Evolutionary conservation across 148 eudicot species (phyloP).

Genomic region (Amaranthus cruentus): DNA sequence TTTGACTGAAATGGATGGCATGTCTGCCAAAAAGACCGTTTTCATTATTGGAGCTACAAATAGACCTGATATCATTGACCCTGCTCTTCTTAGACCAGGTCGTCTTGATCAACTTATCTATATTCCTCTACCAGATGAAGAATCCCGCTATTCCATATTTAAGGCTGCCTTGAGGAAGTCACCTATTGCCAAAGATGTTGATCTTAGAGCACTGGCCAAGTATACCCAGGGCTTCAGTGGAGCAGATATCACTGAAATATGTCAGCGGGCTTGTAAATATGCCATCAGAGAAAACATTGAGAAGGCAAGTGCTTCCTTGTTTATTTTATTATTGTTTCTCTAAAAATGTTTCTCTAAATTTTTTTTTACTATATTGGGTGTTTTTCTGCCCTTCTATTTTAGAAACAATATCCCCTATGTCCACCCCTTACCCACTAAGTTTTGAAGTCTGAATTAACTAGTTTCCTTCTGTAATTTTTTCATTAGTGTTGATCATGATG

Average conservation of each 20-base stretch:
- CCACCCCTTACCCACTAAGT: too few species aligned
- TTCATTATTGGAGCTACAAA: conserved; percentile 42
- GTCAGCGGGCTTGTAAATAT: conserved; percentile 53
- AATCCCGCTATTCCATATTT: conserved; percentile 43
- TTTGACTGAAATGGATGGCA: conserved; percentile 55
- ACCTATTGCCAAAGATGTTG: conserved; percentile 45
- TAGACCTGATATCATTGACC: conserved; percentile 54
- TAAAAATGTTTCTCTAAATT: not conserved
- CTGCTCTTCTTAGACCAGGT: conserved; percentile 50
- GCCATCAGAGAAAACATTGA: conserved; percentile 54
- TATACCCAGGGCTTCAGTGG: conserved; percentile 52
- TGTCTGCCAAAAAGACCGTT: conserved; percentile 50
- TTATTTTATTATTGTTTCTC: not conserved
- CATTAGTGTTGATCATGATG: too few species aligned
- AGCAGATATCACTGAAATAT: conserved; percentile 46
- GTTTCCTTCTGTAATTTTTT: too few species aligned
- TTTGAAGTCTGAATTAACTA: too few species aligned
- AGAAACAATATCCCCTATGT: too few species aligned
- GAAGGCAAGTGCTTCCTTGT: conserved; percentile 28
- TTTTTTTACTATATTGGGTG: too few species aligned
- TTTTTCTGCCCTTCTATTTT: too few species aligned
- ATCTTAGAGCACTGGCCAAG: conserved; percentile 44
- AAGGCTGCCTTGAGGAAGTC: conserved; percentile 50
- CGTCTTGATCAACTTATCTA: conserved; percentile 56
- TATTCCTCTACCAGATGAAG: conserved; percentile 57